Evolutionary conservation across 2,329 filamentous ascomycete species (phyloP).

Genomic region (Alternaria novae-zelandiae): DNA sequence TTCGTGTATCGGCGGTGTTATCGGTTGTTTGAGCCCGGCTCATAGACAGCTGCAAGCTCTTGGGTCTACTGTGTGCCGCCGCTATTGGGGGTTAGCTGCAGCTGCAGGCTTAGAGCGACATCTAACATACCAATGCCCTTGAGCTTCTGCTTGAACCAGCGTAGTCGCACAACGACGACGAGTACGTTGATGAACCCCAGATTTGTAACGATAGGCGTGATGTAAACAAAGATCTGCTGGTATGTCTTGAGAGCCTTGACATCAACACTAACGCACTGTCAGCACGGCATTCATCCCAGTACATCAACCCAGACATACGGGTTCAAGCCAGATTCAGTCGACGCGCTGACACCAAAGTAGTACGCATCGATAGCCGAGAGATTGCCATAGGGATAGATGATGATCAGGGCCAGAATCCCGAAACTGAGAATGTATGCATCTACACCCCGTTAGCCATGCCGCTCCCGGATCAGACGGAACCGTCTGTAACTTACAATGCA

Average conservation of each 20-base stretch:
- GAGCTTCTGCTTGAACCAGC: conserved; percentile 98
- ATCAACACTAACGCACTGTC: conserved; percentile 50
- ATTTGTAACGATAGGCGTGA: conserved; percentile 46
- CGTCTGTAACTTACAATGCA: conserved; percentile 68
- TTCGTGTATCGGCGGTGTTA: background rate
- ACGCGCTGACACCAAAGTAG: conserved; percentile 80
- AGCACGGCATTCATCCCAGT: conserved; percentile 3
- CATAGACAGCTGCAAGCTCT: background rate
- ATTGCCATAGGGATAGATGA: conserved; percentile 71
- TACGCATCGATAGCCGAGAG: conserved; percentile 85
- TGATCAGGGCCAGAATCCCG: conserved; percentile 75
- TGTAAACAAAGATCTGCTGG: conserved; percentile 56
- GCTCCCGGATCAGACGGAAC: background rate
- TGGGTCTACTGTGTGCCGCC: conserved; percentile 64
- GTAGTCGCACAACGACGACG: conserved; percentile 89
- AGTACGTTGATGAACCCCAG: conserved; percentile 59
- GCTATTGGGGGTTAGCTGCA: background rate
- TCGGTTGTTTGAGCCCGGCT: background rate
- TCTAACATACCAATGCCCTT: conserved; percentile 70
- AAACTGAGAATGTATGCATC: conserved; percentile 82
- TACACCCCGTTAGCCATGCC: conserved; percentile 36
- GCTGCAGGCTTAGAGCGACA: background rate
- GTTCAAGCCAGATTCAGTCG: conserved; percentile 93
- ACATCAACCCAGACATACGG: conserved; percentile 56
- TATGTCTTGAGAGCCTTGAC: conserved; percentile 55